These are phyloP conservation scores for Sporisorium exsertum DNA, from an alignment of 1,284 basidiomycete genomes.

Conservation along the genomic window DNA sequence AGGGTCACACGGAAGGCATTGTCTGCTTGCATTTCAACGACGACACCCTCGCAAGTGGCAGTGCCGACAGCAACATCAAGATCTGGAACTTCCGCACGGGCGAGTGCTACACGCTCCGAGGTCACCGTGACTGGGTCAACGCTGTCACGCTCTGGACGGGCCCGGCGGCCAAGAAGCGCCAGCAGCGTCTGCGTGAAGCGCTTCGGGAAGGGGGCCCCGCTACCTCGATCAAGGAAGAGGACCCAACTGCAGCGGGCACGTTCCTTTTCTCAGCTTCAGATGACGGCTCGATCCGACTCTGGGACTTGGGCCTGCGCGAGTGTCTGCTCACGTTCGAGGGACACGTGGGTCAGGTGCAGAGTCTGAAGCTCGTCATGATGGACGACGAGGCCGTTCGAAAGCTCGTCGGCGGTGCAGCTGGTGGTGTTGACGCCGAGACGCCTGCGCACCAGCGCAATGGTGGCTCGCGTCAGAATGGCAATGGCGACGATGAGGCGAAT, in stretches of 20 bases:
- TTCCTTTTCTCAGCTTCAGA: constrained; percentile 91
- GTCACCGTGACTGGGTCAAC: constrained; percentile 97
- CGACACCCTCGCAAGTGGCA: constrained; percentile 80
- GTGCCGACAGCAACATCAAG: constrained; percentile 68
- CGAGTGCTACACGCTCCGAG: constrained; percentile 89
- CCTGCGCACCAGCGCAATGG: constrained; percentile 24
- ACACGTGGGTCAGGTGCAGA: constrained; percentile 95
- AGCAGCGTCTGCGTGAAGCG: constrained; percentile 46
- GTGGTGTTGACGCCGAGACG: constrained; percentile 58
- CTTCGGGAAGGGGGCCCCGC: constrained; percentile 40
- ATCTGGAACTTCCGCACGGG: constrained; percentile 93
- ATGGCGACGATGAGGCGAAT: constrained; percentile 1
- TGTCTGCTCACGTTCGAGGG: constrained; percentile 88
- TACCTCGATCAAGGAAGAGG: constrained; percentile 72
- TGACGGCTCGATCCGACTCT: constrained; percentile 91
- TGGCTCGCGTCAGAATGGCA: constrained; percentile 5
- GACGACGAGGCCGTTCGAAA: constrained; percentile 63
- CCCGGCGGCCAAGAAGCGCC: constrained; percentile 66
- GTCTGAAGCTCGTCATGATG: constrained; percentile 80
- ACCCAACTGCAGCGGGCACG: constrained; percentile 47
- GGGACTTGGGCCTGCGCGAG: constrained; percentile 85
- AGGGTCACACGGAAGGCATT: constrained; percentile 92
- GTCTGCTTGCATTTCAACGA: constrained; percentile 92
- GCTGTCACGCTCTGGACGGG: constrained; percentile 93
- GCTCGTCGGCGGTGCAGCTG: constrained; percentile 57